Conservation (phyloP, 2,329 filamentous ascomycete species). For the Lachnellula hyalina region DNA sequence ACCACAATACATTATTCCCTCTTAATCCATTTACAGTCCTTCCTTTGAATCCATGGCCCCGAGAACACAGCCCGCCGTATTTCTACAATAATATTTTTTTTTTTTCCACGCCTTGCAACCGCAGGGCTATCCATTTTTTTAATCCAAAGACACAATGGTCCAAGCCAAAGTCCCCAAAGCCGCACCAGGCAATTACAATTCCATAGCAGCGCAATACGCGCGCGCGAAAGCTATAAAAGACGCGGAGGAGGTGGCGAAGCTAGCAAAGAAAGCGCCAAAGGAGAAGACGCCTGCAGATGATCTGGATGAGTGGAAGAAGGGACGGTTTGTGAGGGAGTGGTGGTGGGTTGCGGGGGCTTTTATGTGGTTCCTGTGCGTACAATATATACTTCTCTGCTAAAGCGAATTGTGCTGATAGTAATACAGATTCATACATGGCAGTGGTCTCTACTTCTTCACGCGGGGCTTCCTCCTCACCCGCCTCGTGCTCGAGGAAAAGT, state of each 20-base stretch:
- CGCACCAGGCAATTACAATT: conserved; percentile 25
- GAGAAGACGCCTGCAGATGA: conserved; percentile 23
- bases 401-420: conserved; percentile 12
- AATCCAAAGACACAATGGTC: conserved; percentile 13
- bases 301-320: conserved; percentile 26
- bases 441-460: conserved; percentile 87
- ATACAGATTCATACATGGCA: conserved; percentile 55
- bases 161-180: conserved; percentile 22
- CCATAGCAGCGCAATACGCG: conserved; percentile 30
- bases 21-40: not conserved
- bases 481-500: conserved; percentile 71
- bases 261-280: conserved; percentile 1
- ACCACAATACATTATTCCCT: not conserved
- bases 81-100: not conserved
- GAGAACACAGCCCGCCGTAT: not conserved
- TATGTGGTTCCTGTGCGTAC: conserved; percentile 31
- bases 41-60: not conserved
- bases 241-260: conserved; percentile 21
- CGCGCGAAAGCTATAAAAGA: conserved; percentile 29
- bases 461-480: conserved; percentile 91
- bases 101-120: not conserved
- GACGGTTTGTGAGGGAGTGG: conserved; percentile 27
- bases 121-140: not conserved
- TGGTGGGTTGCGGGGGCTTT: conserved; percentile 28
- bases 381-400: not conserved